Percentiles rank a stretch among this genome's conserved stretches.
These are phyloP conservation scores for Macrotyloma uniflorum DNA, from an alignment of 306 rosid species.

Conservation along the genomic window DNA sequence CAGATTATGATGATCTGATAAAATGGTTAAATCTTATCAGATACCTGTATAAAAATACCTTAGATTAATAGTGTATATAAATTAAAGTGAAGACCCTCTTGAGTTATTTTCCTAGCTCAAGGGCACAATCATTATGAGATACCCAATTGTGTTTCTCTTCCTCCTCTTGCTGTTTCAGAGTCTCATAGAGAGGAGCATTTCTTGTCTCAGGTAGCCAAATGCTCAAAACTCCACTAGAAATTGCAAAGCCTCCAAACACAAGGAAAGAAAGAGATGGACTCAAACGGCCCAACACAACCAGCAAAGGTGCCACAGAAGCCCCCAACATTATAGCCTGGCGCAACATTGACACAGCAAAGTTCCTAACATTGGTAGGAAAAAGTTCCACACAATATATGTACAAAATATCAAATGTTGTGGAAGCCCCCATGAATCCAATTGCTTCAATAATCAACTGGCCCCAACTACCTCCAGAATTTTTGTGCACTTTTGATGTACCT, in stretches of 20 bases:
- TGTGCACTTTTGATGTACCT: background rate
- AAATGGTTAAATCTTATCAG: background rate
- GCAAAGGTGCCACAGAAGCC: constrained; percentile 43
- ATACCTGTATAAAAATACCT: background rate
- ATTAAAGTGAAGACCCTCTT: background rate
- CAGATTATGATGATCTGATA: background rate
- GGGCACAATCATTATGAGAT: constrained; percentile 7
- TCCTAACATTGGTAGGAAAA: constrained; percentile 45
- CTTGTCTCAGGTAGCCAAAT: constrained; percentile 42
- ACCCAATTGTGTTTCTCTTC: constrained; percentile 19
- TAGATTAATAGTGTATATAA: background rate
- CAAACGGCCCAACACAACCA: constrained; percentile 35
- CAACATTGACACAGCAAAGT: constrained; percentile 42
- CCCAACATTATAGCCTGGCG: constrained; percentile 37
- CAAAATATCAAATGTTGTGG: constrained; percentile 42
- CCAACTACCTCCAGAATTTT: constrained; percentile 23
- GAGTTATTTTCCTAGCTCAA: constrained; percentile 30
- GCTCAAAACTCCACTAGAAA: constrained; percentile 25
- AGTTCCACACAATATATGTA: constrained; percentile 44
- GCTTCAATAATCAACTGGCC: constrained; percentile 25
- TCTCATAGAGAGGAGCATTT: constrained; percentile 43
- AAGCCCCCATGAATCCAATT: constrained; percentile 42
- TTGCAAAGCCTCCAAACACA: constrained; percentile 11
- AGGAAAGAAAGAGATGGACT: constrained; percentile 37
- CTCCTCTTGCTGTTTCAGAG: constrained; percentile 39